A percentile compares a stretch with the other conserved stretches of the same genome.
phyloP scores from a whole-genome alignment of 1,139 yeast species.

The Hansenula sp. region DNA sequence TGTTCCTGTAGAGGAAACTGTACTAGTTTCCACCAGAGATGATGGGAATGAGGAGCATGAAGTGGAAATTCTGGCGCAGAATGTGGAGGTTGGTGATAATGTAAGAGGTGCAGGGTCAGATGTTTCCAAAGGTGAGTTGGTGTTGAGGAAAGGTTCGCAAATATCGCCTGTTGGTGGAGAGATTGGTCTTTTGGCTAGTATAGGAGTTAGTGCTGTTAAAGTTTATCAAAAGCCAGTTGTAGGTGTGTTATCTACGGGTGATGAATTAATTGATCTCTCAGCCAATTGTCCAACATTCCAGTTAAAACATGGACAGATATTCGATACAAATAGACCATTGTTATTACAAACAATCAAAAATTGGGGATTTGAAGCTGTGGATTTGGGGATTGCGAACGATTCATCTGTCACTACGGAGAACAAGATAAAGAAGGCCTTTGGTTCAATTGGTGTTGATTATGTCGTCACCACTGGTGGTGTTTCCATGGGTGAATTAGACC shows the following conservation, averaged over 20 bases:
- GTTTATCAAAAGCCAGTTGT: slow-evolving; percentile 38
- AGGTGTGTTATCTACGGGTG: slow-evolving; percentile 47
- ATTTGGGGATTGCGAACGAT: slow-evolving; percentile 42
- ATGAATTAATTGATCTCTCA: slow-evolving; percentile 37
- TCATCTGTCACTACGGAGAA: slow-evolving; percentile 22
- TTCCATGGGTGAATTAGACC: slow-evolving; percentile 51
- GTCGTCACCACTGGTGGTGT: slow-evolving; percentile 51
- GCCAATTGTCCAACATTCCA: slow-evolving; percentile 4
- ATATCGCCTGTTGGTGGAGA: slow-evolving; percentile 43
- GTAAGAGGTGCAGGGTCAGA: slow-evolving; percentile 44
- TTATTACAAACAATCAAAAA: slow-evolving; percentile 30
- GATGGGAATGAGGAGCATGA: slow-evolving; percentile 36
- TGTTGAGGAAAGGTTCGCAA: slow-evolving; percentile 30
- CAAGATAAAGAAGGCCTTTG: slow-evolving; percentile 25
- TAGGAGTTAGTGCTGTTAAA: slow-evolving; percentile 32
- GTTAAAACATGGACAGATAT: slow-evolving; percentile 38
- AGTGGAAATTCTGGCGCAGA: slow-evolving; percentile 31
- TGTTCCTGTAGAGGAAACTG: slow-evolving; percentile 49
- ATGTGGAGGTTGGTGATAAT: slow-evolving; percentile 36
- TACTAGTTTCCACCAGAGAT: slow-evolving; percentile 27
- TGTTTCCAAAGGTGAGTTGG: slow-evolving; percentile 30
- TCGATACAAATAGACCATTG: slow-evolving; percentile 45
- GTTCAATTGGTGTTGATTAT: slow-evolving; percentile 30
- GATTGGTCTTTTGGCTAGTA: slow-evolving; percentile 40
- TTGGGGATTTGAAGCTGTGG: slow-evolving; percentile 32